Base-by-base conservation (phyloP, 2,329 filamentous ascomycete genomes). In the Aphanoascus verrucosus region DNA sequence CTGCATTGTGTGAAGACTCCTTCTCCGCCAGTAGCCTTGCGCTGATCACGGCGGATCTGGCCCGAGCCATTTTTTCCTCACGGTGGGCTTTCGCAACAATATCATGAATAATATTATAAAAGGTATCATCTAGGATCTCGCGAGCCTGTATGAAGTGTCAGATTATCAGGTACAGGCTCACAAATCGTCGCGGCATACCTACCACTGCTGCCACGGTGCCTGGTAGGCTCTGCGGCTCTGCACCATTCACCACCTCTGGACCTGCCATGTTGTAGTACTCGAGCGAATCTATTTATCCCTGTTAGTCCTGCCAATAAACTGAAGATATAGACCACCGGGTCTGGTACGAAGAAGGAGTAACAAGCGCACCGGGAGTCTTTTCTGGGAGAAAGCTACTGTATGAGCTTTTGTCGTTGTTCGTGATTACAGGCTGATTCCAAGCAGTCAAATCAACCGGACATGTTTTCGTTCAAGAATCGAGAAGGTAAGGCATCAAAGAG, bases 31-130 rank as follows among this genome's bases (percentile, higher is more conserved):
- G 68, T 55, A 74, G 71, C 56, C 70, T 64, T 37, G 71, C 68
- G 41, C 70, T 56, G 20, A 73, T 63, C 28, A 73, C 65, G 56
- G 77, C 67, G 61, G 77, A 67, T 67, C 75, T 74, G 75, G 79
- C 79, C 54, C 80, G 76, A 41, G 80, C 73, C 56, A 77, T 68
- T 67, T 82, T 82, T 64, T 83, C 80, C 54, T 78, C 72, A 57
- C 78, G 78, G 62, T 83, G 80, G 32, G 75, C 76, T 58, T 77
- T 73, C 31, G 80, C 70, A 52, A 80, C 76, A 20, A 80, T 74
- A 60, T 79, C 76, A 65, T 81, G 77, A 59, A 83, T 76, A 59
- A 82, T 78, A 61, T 77, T 81, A 61, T 78, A 73, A 42, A 83
- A 70, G 19, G 74, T 74, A 56, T 80, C 77, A 56, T 82, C 77